These are phyloP conservation scores for Tricholoma flavovirens DNA, from an alignment of 768 basidiomycete species.

Conservation along the genomic window DNA sequence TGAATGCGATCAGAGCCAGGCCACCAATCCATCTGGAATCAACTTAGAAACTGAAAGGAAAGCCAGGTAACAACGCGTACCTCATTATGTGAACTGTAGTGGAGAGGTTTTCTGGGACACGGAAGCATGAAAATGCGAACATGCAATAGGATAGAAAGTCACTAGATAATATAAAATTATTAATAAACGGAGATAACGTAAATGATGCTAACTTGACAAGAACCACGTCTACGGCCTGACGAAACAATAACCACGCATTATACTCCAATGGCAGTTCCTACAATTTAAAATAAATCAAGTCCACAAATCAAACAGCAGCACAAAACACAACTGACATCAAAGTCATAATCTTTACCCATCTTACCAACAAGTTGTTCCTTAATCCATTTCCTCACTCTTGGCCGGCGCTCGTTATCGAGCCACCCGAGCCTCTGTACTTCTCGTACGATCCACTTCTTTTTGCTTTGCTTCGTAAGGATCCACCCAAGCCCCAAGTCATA, in stretches of 20 bases:
- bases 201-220: constrained; percentile 73
- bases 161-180: constrained; percentile 33
- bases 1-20: constrained; percentile 81
- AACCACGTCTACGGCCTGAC: constrained; percentile 94
- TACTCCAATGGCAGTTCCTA: constrained; percentile 90
- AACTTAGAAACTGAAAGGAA: background rate
- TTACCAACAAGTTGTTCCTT: constrained; percentile 80
- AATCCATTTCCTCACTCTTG: constrained; percentile 75
- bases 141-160: constrained; percentile 93
- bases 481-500: constrained; percentile 94
- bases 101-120: constrained; percentile 77
- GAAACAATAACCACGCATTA: constrained; percentile 94
- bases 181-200: background rate
- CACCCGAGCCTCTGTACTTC: constrained; percentile 76
- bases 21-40: constrained; percentile 78
- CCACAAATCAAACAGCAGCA: constrained; percentile 1
- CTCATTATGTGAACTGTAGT: constrained; percentile 69
- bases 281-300: constrained; percentile 3
- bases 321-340: constrained; percentile 49
- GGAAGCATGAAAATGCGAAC: constrained; percentile 92
- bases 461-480: constrained; percentile 93
- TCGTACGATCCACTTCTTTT: constrained; percentile 88
- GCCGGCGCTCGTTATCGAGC: constrained; percentile 71
- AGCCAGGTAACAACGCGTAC: constrained; percentile 34
- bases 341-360: constrained; percentile 93